Evolutionary conservation across 116 monocot genomes (phyloP).

Genomic region (Dioscorea cayenensis): DNA sequence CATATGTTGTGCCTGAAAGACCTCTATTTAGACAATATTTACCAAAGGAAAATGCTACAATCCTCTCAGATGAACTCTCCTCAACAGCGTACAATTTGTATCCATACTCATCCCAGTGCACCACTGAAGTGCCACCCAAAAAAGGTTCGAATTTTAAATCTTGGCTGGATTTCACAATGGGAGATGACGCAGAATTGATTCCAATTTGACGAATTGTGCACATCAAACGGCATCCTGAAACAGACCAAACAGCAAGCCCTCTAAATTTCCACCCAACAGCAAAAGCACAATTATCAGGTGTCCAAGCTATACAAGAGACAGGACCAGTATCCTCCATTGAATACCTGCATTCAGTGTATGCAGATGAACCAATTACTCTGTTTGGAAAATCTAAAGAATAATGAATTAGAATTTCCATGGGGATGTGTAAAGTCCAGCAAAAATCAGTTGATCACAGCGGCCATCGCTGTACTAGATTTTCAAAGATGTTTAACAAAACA

Average conservation of each 20-base stretch:
- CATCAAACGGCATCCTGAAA: slow-evolving; percentile 95
- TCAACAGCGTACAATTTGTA: slow-evolving; percentile 92
- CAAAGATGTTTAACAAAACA: no score
- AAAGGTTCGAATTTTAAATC: slow-evolving; percentile 83
- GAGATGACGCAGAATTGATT: slow-evolving; percentile 69
- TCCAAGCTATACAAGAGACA: slow-evolving; percentile 90
- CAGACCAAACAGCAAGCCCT: slow-evolving; percentile 96
- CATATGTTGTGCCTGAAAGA: slow-evolving; percentile 77
- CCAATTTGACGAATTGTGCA: slow-evolving; percentile 95
- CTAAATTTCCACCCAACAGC: slow-evolving; percentile 95
- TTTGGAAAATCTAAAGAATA: background rate
- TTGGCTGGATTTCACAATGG: slow-evolving; percentile 60
- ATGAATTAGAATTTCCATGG: background rate
- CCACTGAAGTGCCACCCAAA: slow-evolving; percentile 64
- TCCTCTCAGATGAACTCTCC: slow-evolving; percentile 60
- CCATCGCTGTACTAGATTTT: background rate
- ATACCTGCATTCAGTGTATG: slow-evolving; percentile 42
- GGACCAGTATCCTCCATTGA: slow-evolving; percentile 97
- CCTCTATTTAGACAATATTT: slow-evolving; percentile 94
- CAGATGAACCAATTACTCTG: background rate
- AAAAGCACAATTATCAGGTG: slow-evolving; percentile 93
- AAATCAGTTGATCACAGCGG: background rate
- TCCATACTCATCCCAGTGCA: slow-evolving; percentile 98
- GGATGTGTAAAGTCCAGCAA: background rate
- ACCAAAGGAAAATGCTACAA: slow-evolving; percentile 92